A percentile compares a stretch with the other conserved stretches of the same genome.
Conservation (phyloP, 2,329 filamentous ascomycete species). For the Venturia pyrina region DNA sequence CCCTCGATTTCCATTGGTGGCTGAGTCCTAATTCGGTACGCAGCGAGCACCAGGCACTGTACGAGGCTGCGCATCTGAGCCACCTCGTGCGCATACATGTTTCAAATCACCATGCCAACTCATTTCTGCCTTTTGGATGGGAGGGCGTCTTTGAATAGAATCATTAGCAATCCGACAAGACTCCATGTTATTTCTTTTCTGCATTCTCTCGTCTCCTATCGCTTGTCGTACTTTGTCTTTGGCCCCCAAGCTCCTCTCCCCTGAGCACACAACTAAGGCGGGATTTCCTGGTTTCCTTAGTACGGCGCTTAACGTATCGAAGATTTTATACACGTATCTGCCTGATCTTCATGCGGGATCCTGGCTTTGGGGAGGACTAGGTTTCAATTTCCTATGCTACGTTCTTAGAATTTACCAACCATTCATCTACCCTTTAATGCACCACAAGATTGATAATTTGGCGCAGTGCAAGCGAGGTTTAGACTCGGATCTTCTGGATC, state of each 20-base stretch:
- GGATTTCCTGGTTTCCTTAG: neutral
- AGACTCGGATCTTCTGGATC: neutral
- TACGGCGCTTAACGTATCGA: neutral
- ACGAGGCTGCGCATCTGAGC: conserved; percentile 4
- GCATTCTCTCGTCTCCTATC: neutral
- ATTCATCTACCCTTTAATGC: neutral
- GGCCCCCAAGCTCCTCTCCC: neutral
- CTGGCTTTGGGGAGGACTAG: neutral
- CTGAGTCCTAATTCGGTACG: neutral
- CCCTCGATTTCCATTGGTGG: neutral
- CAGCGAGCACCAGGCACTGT: neutral
- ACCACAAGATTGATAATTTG: neutral
- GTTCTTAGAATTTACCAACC: neutral
- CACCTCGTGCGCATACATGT: neutral
- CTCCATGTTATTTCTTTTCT: neutral
- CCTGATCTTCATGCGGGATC: neutral
- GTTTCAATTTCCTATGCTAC: neutral
- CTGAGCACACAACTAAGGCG: neutral
- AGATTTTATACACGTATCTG: neutral
- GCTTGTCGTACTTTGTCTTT: neutral
- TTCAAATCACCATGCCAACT: neutral
- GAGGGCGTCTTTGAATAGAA: neutral
- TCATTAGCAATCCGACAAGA: neutral
- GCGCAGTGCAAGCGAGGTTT: neutral
- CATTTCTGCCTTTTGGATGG: neutral